Conservation (phyloP, 441 rosid genomes). For the Mallotus repandus region DNA sequence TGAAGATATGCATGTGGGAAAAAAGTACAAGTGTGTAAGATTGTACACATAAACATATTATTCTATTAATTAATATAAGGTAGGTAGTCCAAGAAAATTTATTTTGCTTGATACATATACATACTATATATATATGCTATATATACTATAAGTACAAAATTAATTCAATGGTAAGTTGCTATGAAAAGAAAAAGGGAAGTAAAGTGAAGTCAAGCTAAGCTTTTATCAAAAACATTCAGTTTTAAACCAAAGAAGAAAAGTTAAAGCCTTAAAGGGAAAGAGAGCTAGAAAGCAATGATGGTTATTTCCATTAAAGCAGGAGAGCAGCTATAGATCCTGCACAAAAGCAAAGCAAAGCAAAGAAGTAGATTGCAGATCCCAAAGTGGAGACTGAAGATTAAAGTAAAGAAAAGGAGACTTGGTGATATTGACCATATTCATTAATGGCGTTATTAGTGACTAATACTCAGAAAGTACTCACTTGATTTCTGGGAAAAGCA, state of each 20-base stretch:
- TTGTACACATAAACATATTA: not conserved
- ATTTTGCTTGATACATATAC: not conserved
- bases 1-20: not conserved
- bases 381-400: constrained; percentile 22
- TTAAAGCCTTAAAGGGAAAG: not conserved
- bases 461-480: constrained; percentile 6
- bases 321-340: constrained; percentile 12
- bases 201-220: not conserved
- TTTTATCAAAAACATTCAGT: constrained; percentile 6
- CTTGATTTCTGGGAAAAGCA: constrained; percentile 65
- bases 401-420: constrained; percentile 23
- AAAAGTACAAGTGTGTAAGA: not conserved
- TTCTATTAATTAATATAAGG: not conserved
- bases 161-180: not conserved
- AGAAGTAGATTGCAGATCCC: constrained; percentile 37
- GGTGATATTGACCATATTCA: not conserved
- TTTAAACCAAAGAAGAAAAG: constrained; percentile 5
- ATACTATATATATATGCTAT: no score
- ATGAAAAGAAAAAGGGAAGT: not conserved
- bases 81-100: not conserved
- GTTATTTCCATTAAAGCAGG: constrained; percentile 29
- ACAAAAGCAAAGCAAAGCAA: constrained; percentile 10
- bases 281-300: constrained; percentile 23
- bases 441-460: no score
- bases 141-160: not conserved